Base-by-base conservation (phyloP, 176 grass and related monocot genomes). In the Cymbopogon citratus region DNA sequence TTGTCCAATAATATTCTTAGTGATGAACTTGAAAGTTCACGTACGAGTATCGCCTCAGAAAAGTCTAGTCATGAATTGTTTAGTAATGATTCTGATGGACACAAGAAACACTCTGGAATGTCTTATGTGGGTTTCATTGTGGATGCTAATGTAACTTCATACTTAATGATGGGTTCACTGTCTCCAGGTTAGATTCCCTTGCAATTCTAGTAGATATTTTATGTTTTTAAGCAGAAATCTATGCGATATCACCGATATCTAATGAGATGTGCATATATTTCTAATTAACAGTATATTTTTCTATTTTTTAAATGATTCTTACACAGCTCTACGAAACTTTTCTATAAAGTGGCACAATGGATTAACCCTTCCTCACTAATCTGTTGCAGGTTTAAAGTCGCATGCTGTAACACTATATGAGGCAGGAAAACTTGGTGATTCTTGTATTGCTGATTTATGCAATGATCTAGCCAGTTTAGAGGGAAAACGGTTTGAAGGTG, bases 61-160 rank as follows among this genome's bases (percentile, higher is more conserved):
- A 98, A 82, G 62, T 94, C 90, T 46, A 35, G 52, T 59, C 71
- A 74, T 19, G 90, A 93, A 63, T 62, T 89, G 33, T 82, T 87
- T 69, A 78, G 26, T 29, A 78, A 24, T 72, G 95, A 91, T 80
- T 88, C 64, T 73, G 89, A 91, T 81, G 90, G 94, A 79, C 82
- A 82, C 1, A 95, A 69, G 29, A 86, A 54, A 71, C 73, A 85
- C 44, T 87, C 87, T 60, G 86, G 85, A 15, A 81, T 80, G 28
- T 76, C 92, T 77, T 94, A 91, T 75, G 92, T 98, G 62, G 96
- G 90, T 44, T 95, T 98, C 64, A 75, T 98, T 85, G 96, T 98
- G 63, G 96, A 95, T 91, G 96, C 96, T 29, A 98, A 98, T 41
- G 90, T 98, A 66, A 98, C 92, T 83, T 98, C 96, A n/a, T 98